Evolutionary conservation across 2,329 filamentous ascomycete genomes (phyloP), one percentile per base, ranked within the genome.

Genomic region (Xylariales sp.): DNA sequence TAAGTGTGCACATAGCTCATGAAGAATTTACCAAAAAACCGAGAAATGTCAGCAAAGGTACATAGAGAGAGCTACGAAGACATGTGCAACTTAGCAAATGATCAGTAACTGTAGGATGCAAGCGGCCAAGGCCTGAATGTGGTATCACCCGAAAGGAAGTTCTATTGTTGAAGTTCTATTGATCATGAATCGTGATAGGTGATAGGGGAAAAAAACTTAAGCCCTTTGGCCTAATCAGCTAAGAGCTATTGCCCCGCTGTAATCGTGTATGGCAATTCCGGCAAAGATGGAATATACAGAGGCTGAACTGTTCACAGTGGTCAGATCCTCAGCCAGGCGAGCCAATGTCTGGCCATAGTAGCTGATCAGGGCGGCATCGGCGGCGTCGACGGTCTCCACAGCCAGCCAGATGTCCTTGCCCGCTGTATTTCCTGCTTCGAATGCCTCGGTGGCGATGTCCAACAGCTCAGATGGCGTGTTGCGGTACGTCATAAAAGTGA

Each of bases 401-500:
- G 37, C 37, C 16, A 39, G 37, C 37, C 37, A 39, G 21, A 39
- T 29, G n/a, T 29, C 20, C 37, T 39, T 32, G 19, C 29, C 37
- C n/a, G 37, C 29, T 14, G 28, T 12, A 27, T 39, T 33, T 29
- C 37, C 37, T 11, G 37, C 37, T 29, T 28, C 37, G 29, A 39
- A 29, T 20, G 21, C 37, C 18, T 19, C 14, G 19, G 37, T 27
- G 5, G 37, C 37, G 17, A 39, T 27, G 20, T 33, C 37, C 15
- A 39, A 29, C 7, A 39, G 37, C 29, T 39, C 29, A 10, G 29
- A 14, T 10, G 37, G 21, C 13, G 28, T 33, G 37, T 33, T 39
- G 29, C 37, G 37, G 37, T 39, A 39, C 28, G 37, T 39, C 37
- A 39, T 39, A 23, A 39, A 39, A 13, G 29, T 33, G n/a, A 29